phyloP scores from a whole-genome alignment of 768 basidiomycete species.

The Strobilomyces echinocephalus region DNA sequence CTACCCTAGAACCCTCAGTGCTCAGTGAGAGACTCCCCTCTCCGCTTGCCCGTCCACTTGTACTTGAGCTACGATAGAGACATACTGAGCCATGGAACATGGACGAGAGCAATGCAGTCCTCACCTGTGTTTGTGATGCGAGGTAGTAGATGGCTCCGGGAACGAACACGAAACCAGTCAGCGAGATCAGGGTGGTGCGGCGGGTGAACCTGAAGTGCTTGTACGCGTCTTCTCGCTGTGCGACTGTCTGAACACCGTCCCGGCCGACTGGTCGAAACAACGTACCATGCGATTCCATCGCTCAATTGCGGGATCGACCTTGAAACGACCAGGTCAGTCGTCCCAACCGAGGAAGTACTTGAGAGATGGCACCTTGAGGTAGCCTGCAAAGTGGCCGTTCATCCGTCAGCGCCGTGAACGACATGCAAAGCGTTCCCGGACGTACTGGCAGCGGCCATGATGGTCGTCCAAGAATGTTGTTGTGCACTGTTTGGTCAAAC shows the following conservation, averaged over 20 bases:
- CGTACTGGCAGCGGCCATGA: constrained; percentile 67
- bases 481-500: constrained; percentile 28
- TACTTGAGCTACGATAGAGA: constrained; percentile 40
- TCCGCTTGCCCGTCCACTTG: constrained; percentile 51
- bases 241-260: not conserved
- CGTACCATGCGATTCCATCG: constrained; percentile 58
- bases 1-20: constrained; percentile 10
- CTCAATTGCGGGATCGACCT: constrained; percentile 56
- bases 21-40: constrained; percentile 37
- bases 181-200: constrained; percentile 53
- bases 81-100: constrained; percentile 5
- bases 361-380: constrained; percentile 46
- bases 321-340: constrained; percentile 3
- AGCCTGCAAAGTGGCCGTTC: constrained; percentile 37
- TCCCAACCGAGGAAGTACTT: not conserved
- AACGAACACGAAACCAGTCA: constrained; percentile 61
- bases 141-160: constrained; percentile 54
- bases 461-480: constrained; percentile 22
- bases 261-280: constrained; percentile 6
- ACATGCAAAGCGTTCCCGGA: constrained; percentile 3
- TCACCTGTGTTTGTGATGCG: constrained; percentile 34
- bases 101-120: constrained; percentile 29
- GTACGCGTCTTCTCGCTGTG: constrained; percentile 80
- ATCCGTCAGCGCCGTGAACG: constrained; percentile 10
- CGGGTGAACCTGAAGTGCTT: constrained; percentile 78